Conservation (phyloP, 2,329 filamentous ascomycete genomes). For the Bipolaris victoriae region DNA sequence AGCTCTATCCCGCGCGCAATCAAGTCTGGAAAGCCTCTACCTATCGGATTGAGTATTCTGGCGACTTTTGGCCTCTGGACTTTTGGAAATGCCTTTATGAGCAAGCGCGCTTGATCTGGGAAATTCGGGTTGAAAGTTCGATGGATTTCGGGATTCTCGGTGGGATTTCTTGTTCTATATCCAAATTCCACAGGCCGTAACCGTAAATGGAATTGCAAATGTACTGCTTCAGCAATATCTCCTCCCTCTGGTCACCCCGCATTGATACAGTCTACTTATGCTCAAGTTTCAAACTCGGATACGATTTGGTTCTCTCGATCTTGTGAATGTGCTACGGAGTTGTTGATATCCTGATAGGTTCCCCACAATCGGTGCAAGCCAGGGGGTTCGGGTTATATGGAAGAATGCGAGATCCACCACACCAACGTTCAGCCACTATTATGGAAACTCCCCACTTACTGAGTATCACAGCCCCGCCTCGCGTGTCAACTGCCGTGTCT, state of each 20-base stretch:
- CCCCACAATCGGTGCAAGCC: constrained; percentile 19
- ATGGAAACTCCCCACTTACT: constrained; percentile 16
- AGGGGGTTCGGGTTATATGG: constrained; percentile 15
- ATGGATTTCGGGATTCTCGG: background rate
- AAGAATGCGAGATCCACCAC: constrained; percentile 19
- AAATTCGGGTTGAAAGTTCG: background rate
- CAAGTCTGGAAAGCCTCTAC: constrained; percentile 81
- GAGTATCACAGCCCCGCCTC: constrained; percentile 8
- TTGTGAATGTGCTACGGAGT: background rate
- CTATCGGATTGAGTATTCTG: constrained; percentile 76
- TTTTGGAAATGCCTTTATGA: constrained; percentile 72
- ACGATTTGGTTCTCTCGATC: background rate
- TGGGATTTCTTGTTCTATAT: background rate
- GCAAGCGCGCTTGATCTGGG: constrained; percentile 4
- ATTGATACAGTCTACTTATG: background rate
- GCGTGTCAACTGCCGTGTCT: constrained; percentile 26
- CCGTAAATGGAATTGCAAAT: background rate
- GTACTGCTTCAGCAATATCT: background rate
- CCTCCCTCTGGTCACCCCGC: background rate
- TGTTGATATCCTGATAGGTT: background rate
- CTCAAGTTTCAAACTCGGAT: background rate
- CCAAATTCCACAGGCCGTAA: background rate
- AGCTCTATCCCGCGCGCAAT: constrained; percentile 87
- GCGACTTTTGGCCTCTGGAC: constrained; percentile 78
- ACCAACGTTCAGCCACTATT: constrained; percentile 12